A percentile compares a stretch with the other conserved stretches of the same genome.
Evolutionary conservation across 2,329 filamentous ascomycete genomes (phyloP).

Genomic region (Fusarium sp.): DNA sequence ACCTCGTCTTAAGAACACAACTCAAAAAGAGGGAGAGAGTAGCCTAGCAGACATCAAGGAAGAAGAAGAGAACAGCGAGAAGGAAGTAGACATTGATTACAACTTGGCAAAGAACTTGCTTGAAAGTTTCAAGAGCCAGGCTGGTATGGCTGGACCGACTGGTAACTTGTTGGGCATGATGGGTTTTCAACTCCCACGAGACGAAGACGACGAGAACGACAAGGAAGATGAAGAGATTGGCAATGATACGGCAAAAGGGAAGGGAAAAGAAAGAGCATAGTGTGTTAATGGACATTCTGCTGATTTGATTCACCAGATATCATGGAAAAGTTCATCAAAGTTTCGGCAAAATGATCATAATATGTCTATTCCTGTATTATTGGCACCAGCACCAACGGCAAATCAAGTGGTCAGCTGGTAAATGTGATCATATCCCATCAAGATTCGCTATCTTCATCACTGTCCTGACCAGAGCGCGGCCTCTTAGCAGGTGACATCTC

Average conservation of each 20-base stretch:
- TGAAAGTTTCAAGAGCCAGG: constrained; percentile 93
- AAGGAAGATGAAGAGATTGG: constrained; percentile 35
- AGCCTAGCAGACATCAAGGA: constrained; percentile 52
- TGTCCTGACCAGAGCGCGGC: constrained; percentile 49
- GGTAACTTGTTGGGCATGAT: constrained; percentile 89
- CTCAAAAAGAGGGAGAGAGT: constrained; percentile 31
- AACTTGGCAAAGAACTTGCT: constrained; percentile 91
- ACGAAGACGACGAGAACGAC: constrained; percentile 71
- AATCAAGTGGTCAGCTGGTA: neutral
- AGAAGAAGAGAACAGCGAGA: constrained; percentile 63
- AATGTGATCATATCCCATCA: constrained; percentile 1
- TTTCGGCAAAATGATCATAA: constrained; percentile 6
- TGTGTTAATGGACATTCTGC: neutral
- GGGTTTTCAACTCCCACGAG: constrained; percentile 83
- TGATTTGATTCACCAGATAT: neutral
- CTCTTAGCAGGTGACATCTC: constrained; percentile 62
- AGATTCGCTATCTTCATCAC: constrained; percentile 29
- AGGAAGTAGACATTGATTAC: constrained; percentile 82
- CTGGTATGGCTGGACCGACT: constrained; percentile 84
- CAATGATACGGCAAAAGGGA: constrained; percentile 14
- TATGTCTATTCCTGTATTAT: constrained; percentile 19
- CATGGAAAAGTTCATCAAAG: neutral
- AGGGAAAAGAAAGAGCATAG: constrained; percentile 9
- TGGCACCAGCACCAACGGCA: neutral
- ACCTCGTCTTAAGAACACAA: constrained; percentile 49